Evolutionary conservation across 176 grass and related monocot genomes (phyloP), one percentile per base, ranked within the genome.

Genomic region (Hyparrhenia diplandra): DNA sequence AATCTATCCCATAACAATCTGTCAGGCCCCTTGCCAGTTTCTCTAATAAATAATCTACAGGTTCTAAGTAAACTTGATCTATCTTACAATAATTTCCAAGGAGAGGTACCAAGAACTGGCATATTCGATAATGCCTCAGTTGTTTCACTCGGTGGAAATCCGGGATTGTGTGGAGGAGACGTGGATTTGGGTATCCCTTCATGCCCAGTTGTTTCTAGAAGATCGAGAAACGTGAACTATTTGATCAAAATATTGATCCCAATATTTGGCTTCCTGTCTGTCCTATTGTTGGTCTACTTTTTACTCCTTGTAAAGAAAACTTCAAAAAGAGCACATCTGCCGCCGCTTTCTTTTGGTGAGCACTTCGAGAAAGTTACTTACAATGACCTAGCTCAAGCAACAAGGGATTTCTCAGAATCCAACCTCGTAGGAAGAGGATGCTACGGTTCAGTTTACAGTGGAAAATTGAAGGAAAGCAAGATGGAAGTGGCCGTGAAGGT

Each of bases 1-100:
- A 88, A 88, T 73, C 62, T 90, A 59, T 93, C 91, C 3, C 41
- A 29, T 21, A 93, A 93, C 20, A 36, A 37, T 4, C 65, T 93
- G 42, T 87, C 47, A 1, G 91, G 85, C 2, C 1, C 35, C 45
- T 41, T 93, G 1, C 88, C 88, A 13, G 14, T 14, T 10, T 35
- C 8, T 10, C 31, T 90, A 2, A 21, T 90, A 2, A 21, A 18
- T 43, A 3, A 28, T 29, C 73, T 87, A 6, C 3, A 1, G 5
- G 11, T 27, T 49, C 51, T 90, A 24, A 10, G 8, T 1, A 1
- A 10, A 21, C 17, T 90, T 1, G 82, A 90, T 7, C 43, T 90
- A 0, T 88, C 85, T 0, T 29, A 71, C 7, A 85, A 85, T 2
- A 0, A 39, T 31, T 12, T 85, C 0, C 0, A 64, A 28, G 75